Evolutionary conservation across 2,329 filamentous ascomycete genomes (phyloP).

Genomic region (Botrytis pseudocinerea): DNA sequence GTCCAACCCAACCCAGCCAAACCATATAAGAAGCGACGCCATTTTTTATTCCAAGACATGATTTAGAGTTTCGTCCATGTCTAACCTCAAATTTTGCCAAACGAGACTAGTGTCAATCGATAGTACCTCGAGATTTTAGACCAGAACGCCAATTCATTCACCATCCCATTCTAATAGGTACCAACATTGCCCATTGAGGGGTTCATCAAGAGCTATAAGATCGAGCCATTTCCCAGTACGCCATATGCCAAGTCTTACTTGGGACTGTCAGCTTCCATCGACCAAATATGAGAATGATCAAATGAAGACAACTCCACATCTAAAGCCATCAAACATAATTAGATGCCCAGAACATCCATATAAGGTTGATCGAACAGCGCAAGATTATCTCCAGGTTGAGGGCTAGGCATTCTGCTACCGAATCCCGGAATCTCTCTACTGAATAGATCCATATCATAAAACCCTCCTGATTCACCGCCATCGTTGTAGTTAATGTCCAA

Average conservation of each 20-base stretch:
- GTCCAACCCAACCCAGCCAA: not conserved
- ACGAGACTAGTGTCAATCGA: not conserved
- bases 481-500: constrained; percentile 14
- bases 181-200: not conserved
- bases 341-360: not conserved
- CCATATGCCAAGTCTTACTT: not conserved
- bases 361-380: not conserved
- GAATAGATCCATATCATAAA: constrained; percentile 17
- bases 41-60: not conserved
- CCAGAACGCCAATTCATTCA: not conserved
- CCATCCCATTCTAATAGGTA: not conserved
- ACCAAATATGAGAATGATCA: not conserved
- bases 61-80: not conserved
- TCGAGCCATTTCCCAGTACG: not conserved
- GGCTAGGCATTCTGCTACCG: constrained; percentile 11
- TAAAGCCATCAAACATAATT: not conserved
- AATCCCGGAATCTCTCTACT: constrained; percentile 10
- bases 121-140: too few relatives aligned
- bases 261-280: not conserved
- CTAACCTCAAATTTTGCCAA: not conserved
- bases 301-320: not conserved
- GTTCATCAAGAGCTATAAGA: not conserved
- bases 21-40: not conserved
- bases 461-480: constrained; percentile 16
- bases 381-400: constrained; percentile 6